Evolutionary conservation across 306 rosid species (phyloP).

Genomic region (Corylus heterophylla): DNA sequence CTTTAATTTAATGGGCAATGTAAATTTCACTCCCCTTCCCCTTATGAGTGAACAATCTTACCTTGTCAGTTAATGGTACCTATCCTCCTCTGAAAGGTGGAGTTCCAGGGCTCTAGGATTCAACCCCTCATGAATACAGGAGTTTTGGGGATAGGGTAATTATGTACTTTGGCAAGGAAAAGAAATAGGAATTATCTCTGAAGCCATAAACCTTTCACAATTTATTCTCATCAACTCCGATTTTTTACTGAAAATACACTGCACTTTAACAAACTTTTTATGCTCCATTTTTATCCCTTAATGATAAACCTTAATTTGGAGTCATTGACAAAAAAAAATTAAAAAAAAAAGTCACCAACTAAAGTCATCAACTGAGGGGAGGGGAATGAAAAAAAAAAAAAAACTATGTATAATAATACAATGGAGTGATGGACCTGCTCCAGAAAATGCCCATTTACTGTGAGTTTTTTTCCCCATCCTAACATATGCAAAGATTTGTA

Average conservation of each 20-base stretch:
- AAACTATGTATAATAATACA: not conserved
- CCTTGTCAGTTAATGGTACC: not conserved
- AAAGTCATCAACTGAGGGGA: not conserved
- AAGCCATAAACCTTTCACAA: not conserved
- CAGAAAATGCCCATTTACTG: not conserved
- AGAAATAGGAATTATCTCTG: not conserved
- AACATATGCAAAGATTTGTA: not conserved
- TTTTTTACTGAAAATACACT: not conserved
- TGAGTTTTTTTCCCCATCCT: not conserved
- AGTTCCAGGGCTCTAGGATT: not conserved
- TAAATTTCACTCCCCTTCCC: not conserved
- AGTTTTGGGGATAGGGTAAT: not conserved
- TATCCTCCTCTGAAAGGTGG: not conserved
- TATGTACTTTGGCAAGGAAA: conserved; percentile 1
- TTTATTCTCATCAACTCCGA: not conserved
- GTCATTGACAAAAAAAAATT: not conserved
- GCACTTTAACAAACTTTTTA: not conserved
- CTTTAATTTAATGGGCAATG: not conserved
- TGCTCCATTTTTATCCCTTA: not conserved
- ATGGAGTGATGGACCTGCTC: too few species aligned
- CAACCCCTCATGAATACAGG: not conserved
- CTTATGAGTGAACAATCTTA: not conserved
- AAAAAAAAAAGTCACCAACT: not conserved
- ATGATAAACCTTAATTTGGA: not conserved
- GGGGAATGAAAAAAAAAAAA: not conserved